Evolutionary conservation across 139 green algal genomes (phyloP).

Genomic region (Chlorella sp.): DNA sequence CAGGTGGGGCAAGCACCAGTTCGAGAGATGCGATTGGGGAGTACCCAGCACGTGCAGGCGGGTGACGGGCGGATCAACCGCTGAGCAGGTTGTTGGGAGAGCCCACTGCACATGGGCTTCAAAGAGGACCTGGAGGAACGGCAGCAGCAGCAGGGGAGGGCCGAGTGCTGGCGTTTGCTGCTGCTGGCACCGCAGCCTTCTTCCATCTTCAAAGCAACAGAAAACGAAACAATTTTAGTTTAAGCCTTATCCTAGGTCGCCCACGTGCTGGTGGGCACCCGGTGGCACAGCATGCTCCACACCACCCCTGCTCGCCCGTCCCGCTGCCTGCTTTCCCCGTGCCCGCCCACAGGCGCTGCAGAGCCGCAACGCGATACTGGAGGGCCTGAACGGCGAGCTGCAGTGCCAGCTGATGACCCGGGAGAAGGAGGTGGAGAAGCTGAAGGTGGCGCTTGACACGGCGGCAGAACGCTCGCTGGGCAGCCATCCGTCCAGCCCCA

Average conservation of each 20-base stretch:
- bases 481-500: slow-evolving; percentile 14
- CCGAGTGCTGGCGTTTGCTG: too few species aligned
- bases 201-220: too few species aligned
- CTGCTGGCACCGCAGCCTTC: too few species aligned
- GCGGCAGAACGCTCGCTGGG: slow-evolving; percentile 24
- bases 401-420: slow-evolving; percentile 29
- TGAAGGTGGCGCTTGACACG: slow-evolving; percentile 38
- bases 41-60: too few species aligned
- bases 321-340: not conserved
- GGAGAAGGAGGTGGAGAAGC: slow-evolving; percentile 46
- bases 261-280: too few species aligned
- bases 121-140: too few species aligned
- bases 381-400: slow-evolving; percentile 47
- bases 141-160: too few species aligned
- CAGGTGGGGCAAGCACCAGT: not conserved
- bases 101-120: too few species aligned
- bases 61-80: too few species aligned
- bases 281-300: not conserved
- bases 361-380: slow-evolving; percentile 47
- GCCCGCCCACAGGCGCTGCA: slow-evolving; percentile 24
- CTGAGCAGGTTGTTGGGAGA: too few species aligned
- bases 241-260: too few species aligned
- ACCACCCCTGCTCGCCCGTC: not conserved
- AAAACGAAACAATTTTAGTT: too few species aligned
- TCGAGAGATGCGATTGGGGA: not conserved